Conservation (phyloP, 129 eudicot genomes). For the Cynara cardunculus region DNA sequence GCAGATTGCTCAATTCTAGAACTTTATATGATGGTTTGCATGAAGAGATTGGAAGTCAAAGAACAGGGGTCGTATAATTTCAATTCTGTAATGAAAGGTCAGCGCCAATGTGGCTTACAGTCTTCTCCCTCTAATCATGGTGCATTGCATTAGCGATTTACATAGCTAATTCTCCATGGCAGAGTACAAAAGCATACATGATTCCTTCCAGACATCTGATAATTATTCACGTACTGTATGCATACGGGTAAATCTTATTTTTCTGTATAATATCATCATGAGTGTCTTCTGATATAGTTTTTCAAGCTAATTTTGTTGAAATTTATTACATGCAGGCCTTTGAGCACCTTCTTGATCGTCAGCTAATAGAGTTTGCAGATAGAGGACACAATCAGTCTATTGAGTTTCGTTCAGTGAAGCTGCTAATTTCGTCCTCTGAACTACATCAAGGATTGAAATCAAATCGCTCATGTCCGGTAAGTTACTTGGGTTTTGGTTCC, state of each 20-base stretch:
- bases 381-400: conserved; percentile 70
- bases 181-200: conserved; percentile 82
- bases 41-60: conserved; percentile 81
- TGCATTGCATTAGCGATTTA: background rate
- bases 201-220: conserved; percentile 62
- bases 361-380: conserved; percentile 59
- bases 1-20: conserved; percentile 92
- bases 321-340: conserved; percentile 58
- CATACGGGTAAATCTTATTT: conserved; percentile 51
- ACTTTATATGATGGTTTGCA: conserved; percentile 84
- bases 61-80: conserved; percentile 77
- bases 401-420: conserved; percentile 81
- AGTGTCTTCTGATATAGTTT: background rate
- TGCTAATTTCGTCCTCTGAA: conserved; percentile 57
- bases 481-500: conserved; percentile 20
- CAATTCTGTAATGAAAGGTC: conserved; percentile 86
- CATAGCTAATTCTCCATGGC: conserved; percentile 14
- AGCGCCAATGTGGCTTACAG: conserved; percentile 6
- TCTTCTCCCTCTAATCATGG: background rate
- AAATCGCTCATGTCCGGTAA: conserved; percentile 66
- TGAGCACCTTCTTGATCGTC: conserved; percentile 82
- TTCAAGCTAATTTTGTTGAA: background rate
- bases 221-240: conserved; percentile 74
- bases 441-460: conserved; percentile 70
- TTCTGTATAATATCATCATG: background rate